Evolutionary conservation across 2,329 filamentous ascomycete species (phyloP).

Genomic region (Fusarium sp.): DNA sequence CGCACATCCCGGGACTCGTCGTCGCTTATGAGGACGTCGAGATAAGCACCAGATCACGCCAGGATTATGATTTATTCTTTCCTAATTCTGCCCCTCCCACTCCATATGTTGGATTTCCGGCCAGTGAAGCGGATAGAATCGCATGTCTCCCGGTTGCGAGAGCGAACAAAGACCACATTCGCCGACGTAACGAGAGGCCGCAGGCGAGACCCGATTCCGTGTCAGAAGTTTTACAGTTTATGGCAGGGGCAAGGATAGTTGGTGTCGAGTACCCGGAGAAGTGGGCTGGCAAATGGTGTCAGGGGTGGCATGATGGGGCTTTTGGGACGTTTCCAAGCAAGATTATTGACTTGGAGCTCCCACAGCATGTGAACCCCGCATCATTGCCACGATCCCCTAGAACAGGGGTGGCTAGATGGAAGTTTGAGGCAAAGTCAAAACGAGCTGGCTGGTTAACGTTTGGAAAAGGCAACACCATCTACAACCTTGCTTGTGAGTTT

Average conservation of each 20-base stretch:
- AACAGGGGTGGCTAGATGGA: conserved; percentile 48
- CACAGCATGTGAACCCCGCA: conserved; percentile 35
- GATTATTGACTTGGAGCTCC: conserved; percentile 42
- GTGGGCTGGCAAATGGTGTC: conserved; percentile 52
- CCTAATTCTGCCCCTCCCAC: conserved; percentile 43
- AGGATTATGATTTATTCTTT: conserved; percentile 55
- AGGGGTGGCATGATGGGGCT: conserved; percentile 49
- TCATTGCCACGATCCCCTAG: conserved; percentile 26
- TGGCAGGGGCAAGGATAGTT: conserved; percentile 48
- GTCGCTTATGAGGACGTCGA: conserved; percentile 50
- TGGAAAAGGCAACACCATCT: conserved; percentile 62
- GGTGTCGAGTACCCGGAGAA: conserved; percentile 50
- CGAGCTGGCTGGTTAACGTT: conserved; percentile 43
- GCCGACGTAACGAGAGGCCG: conserved; percentile 50
- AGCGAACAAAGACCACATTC: conserved; percentile 51
- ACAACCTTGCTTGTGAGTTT: conserved; percentile 55
- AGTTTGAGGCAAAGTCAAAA: conserved; percentile 43
- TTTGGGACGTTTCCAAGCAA: conserved; percentile 40
- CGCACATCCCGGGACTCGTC: conserved; percentile 51
- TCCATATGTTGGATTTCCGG: conserved; percentile 20
- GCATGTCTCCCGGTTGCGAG: conserved; percentile 50
- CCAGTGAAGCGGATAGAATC: conserved; percentile 31
- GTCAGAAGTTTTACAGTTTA: conserved; percentile 54
- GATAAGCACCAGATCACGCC: background rate
- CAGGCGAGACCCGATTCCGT: conserved; percentile 48